Base-by-base conservation (phyloP, 148 eudicot genomes). In the Rhododendron simsii region DNA sequence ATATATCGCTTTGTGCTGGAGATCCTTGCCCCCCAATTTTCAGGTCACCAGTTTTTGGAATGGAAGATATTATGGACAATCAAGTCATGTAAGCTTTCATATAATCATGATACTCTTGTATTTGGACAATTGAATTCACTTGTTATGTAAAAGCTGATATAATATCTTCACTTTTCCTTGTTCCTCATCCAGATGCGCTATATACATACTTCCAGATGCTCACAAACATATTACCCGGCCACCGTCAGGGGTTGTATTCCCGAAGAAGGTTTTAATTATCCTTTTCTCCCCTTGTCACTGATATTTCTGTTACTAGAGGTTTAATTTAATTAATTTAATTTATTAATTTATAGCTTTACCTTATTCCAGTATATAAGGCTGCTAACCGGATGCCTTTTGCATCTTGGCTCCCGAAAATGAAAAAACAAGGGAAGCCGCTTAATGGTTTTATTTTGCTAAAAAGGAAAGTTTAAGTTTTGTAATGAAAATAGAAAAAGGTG, bases 11-110 rank as follows among this genome's bases (percentile, higher is more conserved):
- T 89, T 94, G 98, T 88, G 88, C 91, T 86, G 98, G 99, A 84
- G 99, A 96, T 82, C 98, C 98, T 44, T 96, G 99, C 81, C 99
- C 99, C 59, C 96, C 96, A 26, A 90, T 95, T 80, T 95, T 94
- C 87, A 92, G 95, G 88, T 95, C 99, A 73, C 99, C 99, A 14
- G 93, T 96, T 78, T 86, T 82, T 53, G 95, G 92, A 77, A 83
- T 92, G 98, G 98, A 96, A 89, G 98, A 96, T 88, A 91, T 96
- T 80, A 87, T 92, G 88, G 94, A 94, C 93, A 96, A 95, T 85
- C 98, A 93, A 93, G 99, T 93, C 86, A 87, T 95, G 99, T 96
- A 91, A 92, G 96, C 80, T 83, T 78, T 61, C 41, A 67, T 12
- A 41, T 35, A 47, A 55, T 75, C 4, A 45, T 28, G 5, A 81